A percentile compares a stretch with the other conserved stretches of the same genome.
Evolutionary conservation across 257 asterid genomes (phyloP).

Genomic region (Solanum microdontum): DNA sequence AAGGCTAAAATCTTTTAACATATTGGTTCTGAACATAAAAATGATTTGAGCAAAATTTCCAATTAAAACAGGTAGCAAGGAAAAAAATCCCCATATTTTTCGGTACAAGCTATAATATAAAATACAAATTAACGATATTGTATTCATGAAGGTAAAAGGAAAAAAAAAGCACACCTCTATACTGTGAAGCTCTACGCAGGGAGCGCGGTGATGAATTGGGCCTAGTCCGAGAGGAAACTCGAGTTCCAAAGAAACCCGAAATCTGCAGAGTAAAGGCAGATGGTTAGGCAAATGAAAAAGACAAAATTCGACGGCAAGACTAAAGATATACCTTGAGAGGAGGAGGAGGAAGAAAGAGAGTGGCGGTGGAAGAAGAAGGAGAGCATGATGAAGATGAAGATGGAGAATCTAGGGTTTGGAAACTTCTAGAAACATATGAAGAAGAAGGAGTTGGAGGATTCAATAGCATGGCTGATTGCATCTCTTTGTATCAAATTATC

Average conservation of each 20-base stretch:
- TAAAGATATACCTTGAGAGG: conserved; percentile 2
- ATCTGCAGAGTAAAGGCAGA: conserved; percentile 16
- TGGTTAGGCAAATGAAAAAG: not conserved
- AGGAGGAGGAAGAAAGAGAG: not conserved
- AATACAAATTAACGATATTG: not conserved
- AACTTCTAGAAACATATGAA: not conserved
- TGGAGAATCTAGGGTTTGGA: not conserved
- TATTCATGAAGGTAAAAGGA: not conserved
- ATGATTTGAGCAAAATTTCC: not conserved
- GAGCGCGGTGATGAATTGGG: conserved; percentile 7
- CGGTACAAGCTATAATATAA: not conserved
- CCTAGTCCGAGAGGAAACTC: conserved; percentile 10
- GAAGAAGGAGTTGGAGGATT: not conserved
- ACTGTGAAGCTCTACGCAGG: not conserved
- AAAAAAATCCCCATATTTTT: not conserved
- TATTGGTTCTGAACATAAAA: not conserved
- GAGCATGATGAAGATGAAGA: not conserved
- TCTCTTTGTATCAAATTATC: not conserved
- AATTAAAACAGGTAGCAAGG: not conserved
- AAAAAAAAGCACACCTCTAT: not conserved
- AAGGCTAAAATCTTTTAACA: not conserved
- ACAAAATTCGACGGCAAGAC: not conserved
- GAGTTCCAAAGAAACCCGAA: conserved; percentile 21
- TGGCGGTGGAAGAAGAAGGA: conserved; percentile 9
- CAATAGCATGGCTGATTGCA: conserved; percentile 6